phyloP scores from a whole-genome alignment of 2,329 filamentous ascomycete genomes.

The Penicillium sp. region DNA sequence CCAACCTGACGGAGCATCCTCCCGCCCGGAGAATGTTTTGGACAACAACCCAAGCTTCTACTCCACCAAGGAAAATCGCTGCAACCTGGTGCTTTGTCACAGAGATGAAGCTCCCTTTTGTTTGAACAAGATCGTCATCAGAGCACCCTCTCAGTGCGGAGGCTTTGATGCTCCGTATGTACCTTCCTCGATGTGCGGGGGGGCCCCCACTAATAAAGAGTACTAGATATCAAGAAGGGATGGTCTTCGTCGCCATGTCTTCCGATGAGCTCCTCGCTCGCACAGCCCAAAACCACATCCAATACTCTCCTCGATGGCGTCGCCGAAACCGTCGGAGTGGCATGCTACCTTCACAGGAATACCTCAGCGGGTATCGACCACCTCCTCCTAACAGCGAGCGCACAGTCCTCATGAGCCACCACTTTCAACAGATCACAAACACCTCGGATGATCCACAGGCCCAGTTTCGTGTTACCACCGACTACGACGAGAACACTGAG shows the following conservation, averaged over 20 bases:
- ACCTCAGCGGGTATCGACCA: constrained; percentile 39
- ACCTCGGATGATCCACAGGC: constrained; percentile 23
- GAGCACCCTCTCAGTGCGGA: constrained; percentile 68
- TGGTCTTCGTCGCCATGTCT: constrained; percentile 89
- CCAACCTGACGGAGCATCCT: constrained; percentile 49
- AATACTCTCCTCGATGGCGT: constrained; percentile 52
- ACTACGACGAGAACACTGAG: constrained; percentile 40
- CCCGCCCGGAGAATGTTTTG: constrained; percentile 78
- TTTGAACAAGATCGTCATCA: constrained; percentile 83
- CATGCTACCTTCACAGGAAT: constrained; percentile 42
- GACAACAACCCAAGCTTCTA: constrained; percentile 82
- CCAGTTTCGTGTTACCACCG: constrained; percentile 39
- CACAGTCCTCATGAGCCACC: constrained; percentile 24
- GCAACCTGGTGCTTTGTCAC: constrained; percentile 83
- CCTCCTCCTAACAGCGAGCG: constrained; percentile 38
- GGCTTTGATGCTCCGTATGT: constrained; percentile 84
- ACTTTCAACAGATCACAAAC: constrained; percentile 27
- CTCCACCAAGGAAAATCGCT: constrained; percentile 82
- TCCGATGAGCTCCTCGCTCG: constrained; percentile 72
- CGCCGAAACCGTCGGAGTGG: constrained; percentile 31
- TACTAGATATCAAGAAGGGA: constrained; percentile 78
- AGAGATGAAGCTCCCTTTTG: constrained; percentile 78
- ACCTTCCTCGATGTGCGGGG: neutral
- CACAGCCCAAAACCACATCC: constrained; percentile 74
- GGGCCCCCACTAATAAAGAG: constrained; percentile 26